Percentiles rank a stretch among this genome's conserved stretches.
phyloP scores from a whole-genome alignment of 495 filamentous ascomycete species.

The Penicillium cataractarum region DNA sequence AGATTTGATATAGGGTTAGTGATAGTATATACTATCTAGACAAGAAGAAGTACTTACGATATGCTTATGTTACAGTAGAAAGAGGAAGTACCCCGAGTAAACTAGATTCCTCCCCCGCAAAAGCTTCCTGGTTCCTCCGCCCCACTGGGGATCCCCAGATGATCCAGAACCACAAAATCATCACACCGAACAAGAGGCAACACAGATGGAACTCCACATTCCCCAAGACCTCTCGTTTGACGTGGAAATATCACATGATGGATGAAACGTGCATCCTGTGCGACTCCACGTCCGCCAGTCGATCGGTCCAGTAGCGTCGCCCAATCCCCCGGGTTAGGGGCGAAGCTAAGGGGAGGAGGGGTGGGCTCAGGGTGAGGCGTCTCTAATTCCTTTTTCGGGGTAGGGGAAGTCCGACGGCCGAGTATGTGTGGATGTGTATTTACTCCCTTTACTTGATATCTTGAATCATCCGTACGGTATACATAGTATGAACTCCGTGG shows the following conservation, averaged over 20 bases:
- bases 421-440: too few species aligned
- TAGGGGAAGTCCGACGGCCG: not conserved
- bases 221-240: slow-evolving; percentile 9
- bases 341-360: slow-evolving; percentile 1
- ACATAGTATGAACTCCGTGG: not conserved
- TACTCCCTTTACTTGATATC: too few species aligned
- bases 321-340: slow-evolving; percentile 23
- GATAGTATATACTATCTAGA: not conserved
- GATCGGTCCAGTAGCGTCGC: slow-evolving; percentile 13
- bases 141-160: slow-evolving; percentile 13
- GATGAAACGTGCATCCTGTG: slow-evolving; percentile 31
- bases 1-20: not conserved
- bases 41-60: not conserved
- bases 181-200: slow-evolving; percentile 2
- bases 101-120: slow-evolving; percentile 7
- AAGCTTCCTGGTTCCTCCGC: slow-evolving; percentile 3
- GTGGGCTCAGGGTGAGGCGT: not conserved
- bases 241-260: slow-evolving; percentile 32
- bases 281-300: slow-evolving; percentile 18
- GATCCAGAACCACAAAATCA: slow-evolving; percentile 5
- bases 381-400: not conserved
- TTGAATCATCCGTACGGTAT: too few species aligned
- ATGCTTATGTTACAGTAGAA: not conserved
- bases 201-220: slow-evolving; percentile 19
- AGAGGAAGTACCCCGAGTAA: not conserved